Evolutionary conservation across 768 basidiomycete genomes (phyloP).

Genomic region (Lentinula aciculospora): DNA sequence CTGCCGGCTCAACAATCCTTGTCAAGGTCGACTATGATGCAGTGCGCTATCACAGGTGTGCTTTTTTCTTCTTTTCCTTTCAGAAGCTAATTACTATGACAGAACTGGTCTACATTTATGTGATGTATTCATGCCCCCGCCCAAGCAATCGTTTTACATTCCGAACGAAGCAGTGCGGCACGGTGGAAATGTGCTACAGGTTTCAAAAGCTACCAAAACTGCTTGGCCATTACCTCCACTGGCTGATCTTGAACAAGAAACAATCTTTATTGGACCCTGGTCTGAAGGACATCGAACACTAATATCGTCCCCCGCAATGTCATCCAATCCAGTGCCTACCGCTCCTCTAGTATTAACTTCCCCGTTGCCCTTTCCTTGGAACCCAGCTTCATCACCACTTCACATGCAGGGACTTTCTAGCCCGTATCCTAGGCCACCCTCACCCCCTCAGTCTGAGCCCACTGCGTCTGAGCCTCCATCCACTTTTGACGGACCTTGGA

Average conservation of each 20-base stretch:
- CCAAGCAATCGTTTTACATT: not conserved
- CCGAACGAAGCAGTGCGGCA: not conserved
- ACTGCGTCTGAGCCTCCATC: not conserved
- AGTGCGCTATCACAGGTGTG: not conserved
- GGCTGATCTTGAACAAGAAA: not conserved
- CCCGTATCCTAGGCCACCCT: not conserved
- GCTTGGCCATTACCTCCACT: not conserved
- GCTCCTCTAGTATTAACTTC: not conserved
- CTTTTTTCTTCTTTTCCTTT: not conserved
- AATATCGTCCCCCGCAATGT: not conserved
- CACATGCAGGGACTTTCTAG: not conserved
- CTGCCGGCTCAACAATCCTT: not conserved
- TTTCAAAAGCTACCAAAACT: not conserved
- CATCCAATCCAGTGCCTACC: not conserved
- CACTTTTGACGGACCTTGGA: not conserved
- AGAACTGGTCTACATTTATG: not conserved
- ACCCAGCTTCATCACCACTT: too few species aligned
- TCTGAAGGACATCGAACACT: not conserved
- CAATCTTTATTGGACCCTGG: not conserved
- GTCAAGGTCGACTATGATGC: not conserved
- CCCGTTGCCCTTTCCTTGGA: too few species aligned
- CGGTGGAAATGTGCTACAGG: too few species aligned
- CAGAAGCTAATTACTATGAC: not conserved
- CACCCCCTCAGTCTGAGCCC: not conserved
- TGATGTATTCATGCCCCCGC: conserved; percentile 1